A percentile compares a stretch with the other conserved stretches of the same genome.
phyloP scores from a whole-genome alignment of 129 eudicot genomes.

The Gnaphalium uliginosum region DNA sequence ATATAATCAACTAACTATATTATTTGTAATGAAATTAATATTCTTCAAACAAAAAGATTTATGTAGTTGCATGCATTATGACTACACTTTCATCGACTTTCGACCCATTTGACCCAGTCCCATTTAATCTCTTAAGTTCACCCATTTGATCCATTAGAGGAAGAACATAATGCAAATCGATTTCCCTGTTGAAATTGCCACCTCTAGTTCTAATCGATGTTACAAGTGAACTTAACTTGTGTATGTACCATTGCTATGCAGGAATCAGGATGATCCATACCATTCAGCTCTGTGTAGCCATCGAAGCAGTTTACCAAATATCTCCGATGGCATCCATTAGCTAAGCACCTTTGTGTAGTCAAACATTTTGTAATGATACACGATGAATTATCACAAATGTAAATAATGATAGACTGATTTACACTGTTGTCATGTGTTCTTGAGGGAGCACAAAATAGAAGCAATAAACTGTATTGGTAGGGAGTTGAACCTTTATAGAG shows the following conservation, averaged over 20 bases:
- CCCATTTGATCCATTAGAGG: background rate
- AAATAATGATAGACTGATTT: slow-evolving; percentile 3
- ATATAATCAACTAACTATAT: background rate
- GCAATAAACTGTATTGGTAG: slow-evolving; percentile 3
- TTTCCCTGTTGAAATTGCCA: background rate
- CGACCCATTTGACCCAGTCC: background rate
- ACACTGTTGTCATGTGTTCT: background rate
- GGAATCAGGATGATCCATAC: slow-evolving; percentile 7
- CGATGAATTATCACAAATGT: slow-evolving; percentile 9
- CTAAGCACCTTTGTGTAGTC: background rate
- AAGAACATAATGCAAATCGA: background rate
- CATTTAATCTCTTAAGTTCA: background rate
- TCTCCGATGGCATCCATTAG: background rate
- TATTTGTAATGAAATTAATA: background rate
- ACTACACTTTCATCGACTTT: background rate
- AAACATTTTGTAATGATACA: slow-evolving; percentile 13
- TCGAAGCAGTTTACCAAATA: background rate
- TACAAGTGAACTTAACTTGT: background rate
- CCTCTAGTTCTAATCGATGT: background rate
- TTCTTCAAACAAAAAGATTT: background rate
- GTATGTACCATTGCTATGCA: slow-evolving; percentile 11
- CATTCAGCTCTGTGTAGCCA: background rate
- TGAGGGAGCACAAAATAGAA: slow-evolving; percentile 5
- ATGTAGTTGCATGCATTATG: background rate
- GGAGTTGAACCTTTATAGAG: slow-evolving; percentile 8